phyloP scores from a whole-genome alignment of 164 flowering plant species.

The Brasenia schreberi region DNA sequence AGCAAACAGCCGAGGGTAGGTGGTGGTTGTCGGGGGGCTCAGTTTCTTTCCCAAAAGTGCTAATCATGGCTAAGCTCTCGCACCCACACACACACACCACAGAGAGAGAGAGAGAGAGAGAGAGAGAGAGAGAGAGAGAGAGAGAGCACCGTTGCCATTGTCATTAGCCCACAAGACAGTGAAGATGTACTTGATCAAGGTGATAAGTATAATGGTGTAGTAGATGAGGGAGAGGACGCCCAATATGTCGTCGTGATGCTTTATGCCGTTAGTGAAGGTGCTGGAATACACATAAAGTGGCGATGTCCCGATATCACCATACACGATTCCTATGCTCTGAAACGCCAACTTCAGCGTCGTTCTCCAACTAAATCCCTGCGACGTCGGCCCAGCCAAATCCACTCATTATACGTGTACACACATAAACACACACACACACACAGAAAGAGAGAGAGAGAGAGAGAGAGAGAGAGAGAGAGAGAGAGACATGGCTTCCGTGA shows the following conservation, averaged over 20 bases:
- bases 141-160: slow-evolving; percentile 54
- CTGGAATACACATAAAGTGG: slow-evolving; percentile 62
- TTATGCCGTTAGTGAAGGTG: slow-evolving; percentile 40
- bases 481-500: background rate
- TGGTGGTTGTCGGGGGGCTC: too few species aligned
- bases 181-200: slow-evolving; percentile 63
- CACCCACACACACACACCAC: too few species aligned
- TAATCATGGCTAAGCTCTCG: too few species aligned
- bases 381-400: background rate
- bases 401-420: background rate
- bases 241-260: slow-evolving; percentile 47
- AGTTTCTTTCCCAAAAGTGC: too few species aligned
- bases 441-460: background rate
- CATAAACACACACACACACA: background rate
- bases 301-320: slow-evolving; percentile 81
- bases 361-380: slow-evolving; percentile 22
- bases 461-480: background rate
- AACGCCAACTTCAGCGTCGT: slow-evolving; percentile 48
- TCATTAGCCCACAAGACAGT: slow-evolving; percentile 63
- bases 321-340: slow-evolving; percentile 70
- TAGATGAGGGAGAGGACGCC: slow-evolving; percentile 58
- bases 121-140: background rate
- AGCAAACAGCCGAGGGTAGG: too few species aligned
- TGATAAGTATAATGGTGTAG: slow-evolving; percentile 55
- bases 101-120: too few species aligned